Evolutionary conservation across 768 basidiomycete species (phyloP), one percentile per base, ranked within the genome.

Genomic region (Lentinula sp.): DNA sequence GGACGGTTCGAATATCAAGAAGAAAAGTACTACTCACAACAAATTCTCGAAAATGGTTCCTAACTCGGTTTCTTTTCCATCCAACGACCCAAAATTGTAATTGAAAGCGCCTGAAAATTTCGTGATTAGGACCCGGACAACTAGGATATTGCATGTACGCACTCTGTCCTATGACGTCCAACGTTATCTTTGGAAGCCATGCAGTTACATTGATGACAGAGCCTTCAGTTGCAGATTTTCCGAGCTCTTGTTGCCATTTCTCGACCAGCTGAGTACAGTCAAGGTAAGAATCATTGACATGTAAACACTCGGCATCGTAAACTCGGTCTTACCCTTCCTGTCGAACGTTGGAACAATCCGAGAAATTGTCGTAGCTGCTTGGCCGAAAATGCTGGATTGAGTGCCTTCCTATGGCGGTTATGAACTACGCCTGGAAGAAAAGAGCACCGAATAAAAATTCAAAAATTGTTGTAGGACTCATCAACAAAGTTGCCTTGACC

Each of bases 81-180:
- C 37, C 37, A 60, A 33, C 12, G 59, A 59, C 8, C 60, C 65
- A 15, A 74, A 74, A 36, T 65, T 65, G 32, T 74, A 56, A 43
- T 68, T 71, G 52, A 74, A 74, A 52, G 72, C 72, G 37, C 68
- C 74, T 65, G 23, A 18, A 16, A 41, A 8, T 18, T 35, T 52
- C 6, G 12, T 52, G 5, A 52, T 28, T 28, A 3, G 28, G 3
- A 15, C 8, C 18, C 13, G 10, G 15, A 18, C 16, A 39, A 9
- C 6, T 41, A 41, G 9, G n/a, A 15, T 18, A 52, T 2, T 28
- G n/a, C 13, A 33, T 23, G 6, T 37, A 16, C 56, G 13, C 62
- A 76, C 75, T 71, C 63, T 73, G 70, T 0, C 74, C 74, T 20
- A 74, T 73, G 28, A 71, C 72, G 57, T 76, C 75, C 23, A 76